Base-by-base conservation (phyloP, 169 alveolate genomes). In the Theileria parva region DNA sequence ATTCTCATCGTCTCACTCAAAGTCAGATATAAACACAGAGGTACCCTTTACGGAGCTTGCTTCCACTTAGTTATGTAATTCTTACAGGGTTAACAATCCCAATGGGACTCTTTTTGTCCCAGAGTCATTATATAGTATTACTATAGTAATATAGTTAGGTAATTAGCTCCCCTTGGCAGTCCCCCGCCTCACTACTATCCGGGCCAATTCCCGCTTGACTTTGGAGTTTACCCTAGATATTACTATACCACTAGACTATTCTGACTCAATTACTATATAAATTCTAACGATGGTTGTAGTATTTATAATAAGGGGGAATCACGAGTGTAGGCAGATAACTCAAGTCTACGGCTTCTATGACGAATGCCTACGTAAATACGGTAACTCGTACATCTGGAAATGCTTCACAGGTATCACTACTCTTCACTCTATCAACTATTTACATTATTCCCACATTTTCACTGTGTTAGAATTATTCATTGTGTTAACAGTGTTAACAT, bases 261-360 rank as follows among this genome's bases (percentile, higher is more conserved):
- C 1, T 1, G 8, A 2, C 1, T 32, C 1, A 5, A 32, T 2
- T 32, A 32, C 37, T 32, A 32, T 32, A 2, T 32, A 32, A 1
- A 32, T 32, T 32, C 8, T 32, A 57, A 25, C 15, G 8, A 3
- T 8, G 21, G 30, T 81, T 44, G 17, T 95, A 60, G 96, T 97
- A n/a, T 95, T 97, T 32, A 87, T 98, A 34, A 76, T 96, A 21
- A 93, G 99, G 64, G 99, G 99, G 8, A 97, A 97, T 81, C 99
- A 96, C 80, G 99, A 98, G 91, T 88, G 98, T 64, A 88, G 99
- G 57, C 96, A 97, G 76, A 97, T 98, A 81, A 95, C 99, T 6
- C 93, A 94, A 89, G 98, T 97, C 44, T 98, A 98, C 84, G 99
- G 99, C 0, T 96, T 96, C 87, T 98, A 98, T 76, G 99, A 97